These are phyloP conservation scores for Sphagnum fallax DNA, from an alignment of 228 moss, liverwort and hornwort species.

Conservation along the genomic window DNA sequence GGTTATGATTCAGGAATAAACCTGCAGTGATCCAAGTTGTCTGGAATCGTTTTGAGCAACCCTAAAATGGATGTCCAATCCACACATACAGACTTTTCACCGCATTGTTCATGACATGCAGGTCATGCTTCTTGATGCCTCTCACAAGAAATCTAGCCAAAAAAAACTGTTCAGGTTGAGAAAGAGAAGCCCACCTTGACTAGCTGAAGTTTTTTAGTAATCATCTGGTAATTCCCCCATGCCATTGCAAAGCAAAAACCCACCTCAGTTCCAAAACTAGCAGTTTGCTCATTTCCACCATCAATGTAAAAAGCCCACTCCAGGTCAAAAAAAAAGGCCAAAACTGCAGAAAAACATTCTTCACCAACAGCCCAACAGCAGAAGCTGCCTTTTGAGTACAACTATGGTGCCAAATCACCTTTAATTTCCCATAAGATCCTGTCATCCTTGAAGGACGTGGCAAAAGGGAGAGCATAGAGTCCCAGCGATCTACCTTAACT, in stretches of 20 bases:
- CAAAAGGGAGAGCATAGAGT: neutral
- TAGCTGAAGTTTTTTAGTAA: conserved; percentile 47
- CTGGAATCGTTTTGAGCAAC: conserved; percentile 4
- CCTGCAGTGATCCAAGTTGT: neutral
- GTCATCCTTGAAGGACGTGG: too few relatives aligned
- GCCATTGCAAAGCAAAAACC: neutral
- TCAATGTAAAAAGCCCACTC: conserved; percentile 12
- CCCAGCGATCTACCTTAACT: conserved; percentile 17
- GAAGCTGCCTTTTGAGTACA: neutral
- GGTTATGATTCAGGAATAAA: too few relatives aligned
- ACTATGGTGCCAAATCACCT: neutral
- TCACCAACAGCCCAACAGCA: neutral
- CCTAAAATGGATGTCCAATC: conserved; percentile 4
- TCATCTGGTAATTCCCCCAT: conserved; percentile 29
- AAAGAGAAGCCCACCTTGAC: conserved; percentile 25
- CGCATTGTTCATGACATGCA: too few relatives aligned
- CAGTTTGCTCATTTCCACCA: too few relatives aligned
- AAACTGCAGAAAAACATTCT: neutral
- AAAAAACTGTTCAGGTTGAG: neutral
- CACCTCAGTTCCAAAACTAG: too few relatives aligned
- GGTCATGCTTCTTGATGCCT: too few relatives aligned
- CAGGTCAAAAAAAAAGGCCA: neutral
- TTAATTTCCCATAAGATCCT: neutral
- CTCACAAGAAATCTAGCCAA: neutral
- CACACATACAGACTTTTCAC: neutral